Evolutionary conservation across 1,139 yeast species (phyloP).

Genomic region (Entelexis sorbosivorans): DNA sequence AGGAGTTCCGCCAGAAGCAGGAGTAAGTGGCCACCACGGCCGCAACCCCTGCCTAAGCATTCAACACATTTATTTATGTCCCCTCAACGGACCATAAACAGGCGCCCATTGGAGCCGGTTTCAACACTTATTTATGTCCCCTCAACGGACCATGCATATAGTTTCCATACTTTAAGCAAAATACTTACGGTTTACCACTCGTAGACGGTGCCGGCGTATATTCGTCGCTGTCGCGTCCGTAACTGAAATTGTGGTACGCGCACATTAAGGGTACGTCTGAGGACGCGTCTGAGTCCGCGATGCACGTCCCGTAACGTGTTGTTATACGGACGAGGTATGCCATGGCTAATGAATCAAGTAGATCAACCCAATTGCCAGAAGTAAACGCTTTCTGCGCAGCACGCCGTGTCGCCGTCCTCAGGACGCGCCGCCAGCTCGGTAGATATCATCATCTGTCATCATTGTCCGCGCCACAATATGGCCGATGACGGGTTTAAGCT

Average conservation of each 20-base stretch:
- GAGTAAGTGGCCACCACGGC: constrained; percentile 12
- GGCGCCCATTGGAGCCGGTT: constrained; percentile 11
- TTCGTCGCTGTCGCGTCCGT: too few relatives aligned
- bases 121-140: constrained; percentile 24
- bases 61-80: constrained; percentile 20
- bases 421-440: too few relatives aligned
- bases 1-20: constrained; percentile 70
- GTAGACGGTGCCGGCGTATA: too few relatives aligned
- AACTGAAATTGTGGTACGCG: too few relatives aligned
- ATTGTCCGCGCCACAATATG: not conserved
- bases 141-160: constrained; percentile 24
- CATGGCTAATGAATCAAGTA: too few relatives aligned
- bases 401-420: too few relatives aligned
- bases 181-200: not conserved
- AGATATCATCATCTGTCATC: constrained; percentile 1
- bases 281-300: too few relatives aligned
- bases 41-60: not conserved
- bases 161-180: not conserved
- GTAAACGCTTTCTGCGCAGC: too few relatives aligned
- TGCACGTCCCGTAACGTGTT: too few relatives aligned
- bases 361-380: too few relatives aligned
- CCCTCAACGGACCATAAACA: constrained; percentile 23
- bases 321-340: too few relatives aligned
- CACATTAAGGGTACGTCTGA: too few relatives aligned
- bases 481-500: constrained; percentile 20